phyloP scores from a whole-genome alignment of 2,329 filamentous ascomycete genomes.

The Nakataea oryzae region DNA sequence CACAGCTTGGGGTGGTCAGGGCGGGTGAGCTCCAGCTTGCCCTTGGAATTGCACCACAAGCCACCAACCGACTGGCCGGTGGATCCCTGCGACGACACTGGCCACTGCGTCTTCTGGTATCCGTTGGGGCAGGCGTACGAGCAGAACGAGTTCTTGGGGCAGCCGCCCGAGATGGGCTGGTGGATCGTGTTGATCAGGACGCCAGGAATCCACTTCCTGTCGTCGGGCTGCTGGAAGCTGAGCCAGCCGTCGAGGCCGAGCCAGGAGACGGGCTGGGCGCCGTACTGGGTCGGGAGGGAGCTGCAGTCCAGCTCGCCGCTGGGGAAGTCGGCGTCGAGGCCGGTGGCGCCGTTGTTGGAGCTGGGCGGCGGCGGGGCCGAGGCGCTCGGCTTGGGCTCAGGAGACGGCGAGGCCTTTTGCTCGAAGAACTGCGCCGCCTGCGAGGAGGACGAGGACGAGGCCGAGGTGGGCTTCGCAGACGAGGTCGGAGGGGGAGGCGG shows the following conservation, averaged over 20 bases:
- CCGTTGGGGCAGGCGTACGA: slow-evolving; percentile 89
- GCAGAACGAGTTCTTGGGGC: slow-evolving; percentile 61
- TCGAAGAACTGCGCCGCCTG: slow-evolving; percentile 41
- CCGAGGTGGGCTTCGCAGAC: slow-evolving; percentile 21
- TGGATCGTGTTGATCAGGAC: slow-evolving; percentile 55
- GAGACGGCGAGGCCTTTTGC: slow-evolving; percentile 23
- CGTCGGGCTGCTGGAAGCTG: slow-evolving; percentile 58
- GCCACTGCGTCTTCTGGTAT: slow-evolving; percentile 91
- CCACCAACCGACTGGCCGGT: slow-evolving; percentile 83
- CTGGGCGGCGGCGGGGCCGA: slow-evolving; percentile 15
- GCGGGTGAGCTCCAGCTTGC: slow-evolving; percentile 72
- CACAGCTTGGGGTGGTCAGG: slow-evolving; percentile 59
- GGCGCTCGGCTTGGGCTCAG: slow-evolving; percentile 13
- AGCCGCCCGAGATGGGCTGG: slow-evolving; percentile 51
- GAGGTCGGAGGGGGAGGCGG: slow-evolving; percentile 19
- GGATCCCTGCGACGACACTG: slow-evolving; percentile 57
- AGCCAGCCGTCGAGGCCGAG: slow-evolving; percentile 65
- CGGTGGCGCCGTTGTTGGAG: slow-evolving; percentile 27
- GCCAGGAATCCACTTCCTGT: slow-evolving; percentile 30
- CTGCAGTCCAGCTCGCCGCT: slow-evolving; percentile 62
- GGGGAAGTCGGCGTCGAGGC: slow-evolving; percentile 61
- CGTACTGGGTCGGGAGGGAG: slow-evolving; percentile 70
- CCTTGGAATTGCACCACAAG: slow-evolving; percentile 62
- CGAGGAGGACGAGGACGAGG: slow-evolving; percentile 23
- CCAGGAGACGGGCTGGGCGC: slow-evolving; percentile 61